Evolutionary conservation across 2,329 filamentous ascomycete genomes (phyloP), one percentile per base, ranked within the genome.

Genomic region (Colletotrichum sansevieriae): DNA sequence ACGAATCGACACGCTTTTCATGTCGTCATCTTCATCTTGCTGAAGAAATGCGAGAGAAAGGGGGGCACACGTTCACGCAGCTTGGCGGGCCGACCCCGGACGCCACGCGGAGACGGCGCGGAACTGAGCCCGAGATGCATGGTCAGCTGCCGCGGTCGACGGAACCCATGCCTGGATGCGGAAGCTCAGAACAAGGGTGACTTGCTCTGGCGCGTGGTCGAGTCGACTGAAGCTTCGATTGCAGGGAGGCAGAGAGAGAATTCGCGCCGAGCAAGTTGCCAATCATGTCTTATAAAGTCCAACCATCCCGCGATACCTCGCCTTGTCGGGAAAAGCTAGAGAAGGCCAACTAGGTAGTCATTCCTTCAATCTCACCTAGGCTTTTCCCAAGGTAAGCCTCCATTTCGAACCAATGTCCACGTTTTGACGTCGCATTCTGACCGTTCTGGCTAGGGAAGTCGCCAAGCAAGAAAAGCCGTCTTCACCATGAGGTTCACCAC

Each of bases 401-500:
- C 12, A 13, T 13, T 1, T 7, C 35, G 1, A 39, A 39, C 2
- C 3, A 13, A 39, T 10, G 12, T 11, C 35, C 49, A 52, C 49
- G 49, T 52, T 52, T 52, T n/a, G 49, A 52, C 49, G 49, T 52
- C 49, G 49, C 25, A 52, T 52, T 52, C 49, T 52, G 29, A 52
- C 49, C 49, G 7, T 18, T 52, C 22, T 52, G 8, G 25, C 49
- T 25, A 52, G 49, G 49, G 22, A 52, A 13, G 22, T 35, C 49
- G 49, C 49, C 49, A 18, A 18, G 18, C 49, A 52, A 52, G 49
- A 7, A 52, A 35, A 18, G 29, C 35, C n/a, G 37, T 60, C 29
- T 51, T 60, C 43, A 22, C 49, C 13, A 70, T 70, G 68, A 70
- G 54, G 56, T 47, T 69, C 60, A 49, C 60, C 8, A 25, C 25